A percentile compares a stretch with the other conserved stretches of the same genome.
Conservation (phyloP, 73 alveolate genomes). For the Paraurostyla sp. region DNA sequence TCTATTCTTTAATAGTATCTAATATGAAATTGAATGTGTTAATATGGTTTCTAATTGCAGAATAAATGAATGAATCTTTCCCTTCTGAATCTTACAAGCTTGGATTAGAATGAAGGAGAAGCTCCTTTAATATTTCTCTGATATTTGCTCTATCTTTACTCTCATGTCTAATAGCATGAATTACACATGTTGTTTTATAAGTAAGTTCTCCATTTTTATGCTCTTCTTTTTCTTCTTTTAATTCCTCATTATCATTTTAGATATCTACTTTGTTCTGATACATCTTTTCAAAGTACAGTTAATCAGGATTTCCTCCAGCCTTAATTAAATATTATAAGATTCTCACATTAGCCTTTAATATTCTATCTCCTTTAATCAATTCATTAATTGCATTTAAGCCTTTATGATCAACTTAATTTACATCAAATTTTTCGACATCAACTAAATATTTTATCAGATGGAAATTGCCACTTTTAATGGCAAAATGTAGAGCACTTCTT, state of each 20-base stretch:
- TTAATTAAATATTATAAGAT: conserved; percentile 19
- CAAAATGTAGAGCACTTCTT: conserved; percentile 66
- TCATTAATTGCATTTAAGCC: conserved; percentile 49
- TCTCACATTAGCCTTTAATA: conserved; percentile 16
- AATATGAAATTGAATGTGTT: conserved; percentile 61
- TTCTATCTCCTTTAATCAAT: conserved; percentile 45
- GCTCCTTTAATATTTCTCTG: neutral
- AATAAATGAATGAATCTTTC: conserved; percentile 76
- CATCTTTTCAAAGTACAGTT: neutral
- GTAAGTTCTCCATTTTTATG: neutral
- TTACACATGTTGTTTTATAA: conserved; percentile 74
- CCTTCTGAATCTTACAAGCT: conserved; percentile 72
- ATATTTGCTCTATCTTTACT: conserved; percentile 45
- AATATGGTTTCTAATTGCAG: conserved; percentile 79
- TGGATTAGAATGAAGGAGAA: conserved; percentile 2
- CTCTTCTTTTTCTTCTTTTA: neutral
- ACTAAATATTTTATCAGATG: conserved; percentile 52
- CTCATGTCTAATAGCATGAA: conserved; percentile 77
- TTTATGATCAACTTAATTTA: neutral
- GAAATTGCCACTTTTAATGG: conserved; percentile 49
- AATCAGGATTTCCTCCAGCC: conserved; percentile 6
- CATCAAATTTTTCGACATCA: conserved; percentile 18
- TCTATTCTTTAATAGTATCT: conserved; percentile 50
- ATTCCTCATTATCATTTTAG: conserved; percentile 25
- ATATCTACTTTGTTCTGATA: neutral